Base-by-base conservation (phyloP, 345 rosid genomes). In the Noccaea bulbosa region DNA sequence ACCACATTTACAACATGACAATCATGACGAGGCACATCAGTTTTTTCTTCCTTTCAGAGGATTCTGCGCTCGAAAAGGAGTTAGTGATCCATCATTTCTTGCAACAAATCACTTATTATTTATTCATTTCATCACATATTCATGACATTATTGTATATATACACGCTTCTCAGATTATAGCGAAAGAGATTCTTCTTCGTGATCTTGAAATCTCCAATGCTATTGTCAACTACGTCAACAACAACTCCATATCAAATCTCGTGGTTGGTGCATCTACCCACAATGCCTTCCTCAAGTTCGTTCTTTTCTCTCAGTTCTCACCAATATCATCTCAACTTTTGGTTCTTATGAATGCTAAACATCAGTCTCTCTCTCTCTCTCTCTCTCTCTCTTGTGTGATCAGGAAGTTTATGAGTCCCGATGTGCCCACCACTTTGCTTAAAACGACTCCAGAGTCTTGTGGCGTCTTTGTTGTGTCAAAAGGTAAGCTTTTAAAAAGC, bases 11-110 rank as follows among this genome's bases (percentile, higher is more conserved):
- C 75, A 62, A 4, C 24, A 70, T 37, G 87, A 82, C 33, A 69
- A 66, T 15, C 53, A 71, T 10, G 80, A 76, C 2, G 92, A 92
- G 32, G 30, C 71, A 32, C 68, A 78, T 48, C 70, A 78, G 0
- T 75, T 84, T 11, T 88, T 89, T 79, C 87, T 81, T 76, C 90
- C 92, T n/a, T 89, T 62, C 69, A 73, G 86, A 16, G 94, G 84
- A 72, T 85, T 74, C 58, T 92, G 90, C 22, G 81, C 85, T 32
- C 77, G 94, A 43, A 86, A 85, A 81, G 96, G 92, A 77, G 96
- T 85, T 27, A 85, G 67, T 65, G 6, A 22, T 57, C 39, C 39
- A 48, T 63, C 52, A 27, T 20, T 47, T 27, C 41, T 60, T 35
- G 14, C 65, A 51, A 41, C 14, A 45, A 14, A 33, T 33, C 38